Evolutionary conservation across 805 yeast genomes (phyloP), one percentile per base, ranked within the genome.

Genomic region (Monosporozyma aquatica): DNA sequence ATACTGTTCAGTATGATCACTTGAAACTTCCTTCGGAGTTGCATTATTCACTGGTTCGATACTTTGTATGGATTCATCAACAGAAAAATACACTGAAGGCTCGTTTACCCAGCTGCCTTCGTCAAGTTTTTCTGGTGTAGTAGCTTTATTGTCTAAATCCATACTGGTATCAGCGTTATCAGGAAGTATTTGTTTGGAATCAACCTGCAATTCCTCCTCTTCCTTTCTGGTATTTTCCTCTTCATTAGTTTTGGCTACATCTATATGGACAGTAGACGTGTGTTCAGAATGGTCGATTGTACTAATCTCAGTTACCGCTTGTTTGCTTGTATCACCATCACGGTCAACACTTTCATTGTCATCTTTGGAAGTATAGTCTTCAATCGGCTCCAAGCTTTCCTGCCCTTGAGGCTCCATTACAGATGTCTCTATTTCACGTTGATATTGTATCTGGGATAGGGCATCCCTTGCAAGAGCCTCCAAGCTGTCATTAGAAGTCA

Each of bases 71-170:
- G 28, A 23, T 23, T 51, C 50, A 20, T 44, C 47, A 10, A 44
- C 49, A 5, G 56, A 52, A 27, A 42, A 51, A 30, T 47, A 54
- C 3, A 47, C 35, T 5, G 54, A 44, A 5, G 42, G 37, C 6
- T 48, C 50, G 37, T 42, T 41, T 1, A 28, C 33, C 10, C 15
- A n/a, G n/a, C 21, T 24, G 5, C 6, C 21, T 14, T 47, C 43
- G 6, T 14, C 29, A 5, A 29, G 34, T 8, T 39, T 40, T 13
- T 14, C 30, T 21, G 21, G n/a, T n/a, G n/a, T n/a, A n/a, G n/a
- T n/a, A n/a, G n/a, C n/a, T n/a, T n/a, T n/a, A n/a, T n/a, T n/a
- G n/a, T n/a, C n/a, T n/a, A n/a, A n/a, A n/a, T n/a, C n/a, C n/a
- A n/a, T n/a, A n/a, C n/a, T n/a, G n/a, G n/a, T n/a, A n/a, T n/a